Conservation (phyloP, 2,329 filamentous ascomycete species). For the Pyrenochaeta sp. region DNA sequence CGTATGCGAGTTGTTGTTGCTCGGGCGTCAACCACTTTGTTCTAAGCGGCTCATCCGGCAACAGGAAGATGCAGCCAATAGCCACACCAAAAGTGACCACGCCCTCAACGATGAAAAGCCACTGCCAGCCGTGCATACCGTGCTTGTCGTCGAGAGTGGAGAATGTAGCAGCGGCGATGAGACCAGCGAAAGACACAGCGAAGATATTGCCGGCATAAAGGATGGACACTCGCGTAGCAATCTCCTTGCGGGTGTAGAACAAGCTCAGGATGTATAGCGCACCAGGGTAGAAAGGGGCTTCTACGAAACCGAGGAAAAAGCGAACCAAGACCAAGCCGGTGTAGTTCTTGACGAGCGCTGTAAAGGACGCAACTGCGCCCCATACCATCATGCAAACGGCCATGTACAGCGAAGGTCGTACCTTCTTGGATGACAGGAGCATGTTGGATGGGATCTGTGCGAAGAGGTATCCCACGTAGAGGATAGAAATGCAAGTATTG, state of each 20-base stretch:
- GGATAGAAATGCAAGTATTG: slow-evolving; percentile 56
- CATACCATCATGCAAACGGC: slow-evolving; percentile 41
- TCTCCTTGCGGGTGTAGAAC: slow-evolving; percentile 68
- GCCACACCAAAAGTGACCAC: slow-evolving; percentile 39
- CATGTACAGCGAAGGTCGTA: slow-evolving; percentile 44
- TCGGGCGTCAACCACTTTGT: slow-evolving; percentile 56
- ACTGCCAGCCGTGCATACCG: slow-evolving; percentile 29
- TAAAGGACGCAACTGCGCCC: slow-evolving; percentile 39
- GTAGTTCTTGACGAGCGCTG: slow-evolving; percentile 39
- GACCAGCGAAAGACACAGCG: slow-evolving; percentile 21
- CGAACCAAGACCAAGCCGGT: slow-evolving; percentile 38
- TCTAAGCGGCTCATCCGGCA: slow-evolving; percentile 47
- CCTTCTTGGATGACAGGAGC: slow-evolving; percentile 47
- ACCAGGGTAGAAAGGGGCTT: slow-evolving; percentile 64
- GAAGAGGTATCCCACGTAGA: slow-evolving; percentile 35
- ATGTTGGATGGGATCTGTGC: slow-evolving; percentile 55
- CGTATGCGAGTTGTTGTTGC: slow-evolving; percentile 51
- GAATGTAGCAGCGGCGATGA: slow-evolving; percentile 28
- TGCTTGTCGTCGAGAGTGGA: slow-evolving; percentile 23
- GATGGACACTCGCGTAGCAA: slow-evolving; percentile 30
- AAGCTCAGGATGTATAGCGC: slow-evolving; percentile 68
- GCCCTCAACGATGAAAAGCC: slow-evolving; percentile 37
- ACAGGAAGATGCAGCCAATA: slow-evolving; percentile 46
- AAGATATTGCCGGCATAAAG: slow-evolving; percentile 24
- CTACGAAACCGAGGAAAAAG: slow-evolving; percentile 43